Evolutionary conservation across 306 rosid genomes (phyloP).

Genomic region (Prosopis cineraria): DNA sequence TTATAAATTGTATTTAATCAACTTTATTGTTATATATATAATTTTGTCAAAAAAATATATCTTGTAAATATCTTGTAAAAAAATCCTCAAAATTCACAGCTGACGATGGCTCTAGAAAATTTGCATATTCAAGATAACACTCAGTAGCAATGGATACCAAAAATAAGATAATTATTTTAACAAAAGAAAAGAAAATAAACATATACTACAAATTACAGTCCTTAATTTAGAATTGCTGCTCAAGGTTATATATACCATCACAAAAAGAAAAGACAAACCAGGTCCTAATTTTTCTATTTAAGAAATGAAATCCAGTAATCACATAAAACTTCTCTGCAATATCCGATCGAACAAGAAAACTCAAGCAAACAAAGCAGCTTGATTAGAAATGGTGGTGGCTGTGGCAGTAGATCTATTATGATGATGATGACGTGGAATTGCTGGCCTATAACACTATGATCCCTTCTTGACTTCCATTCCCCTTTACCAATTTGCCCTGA

Average conservation of each 20-base stretch:
- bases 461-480: conserved; percentile 8
- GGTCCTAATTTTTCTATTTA: too few relatives aligned
- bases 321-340: background rate
- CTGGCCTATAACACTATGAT: conserved; percentile 19
- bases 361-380: conserved; percentile 40
- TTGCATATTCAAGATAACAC: too few relatives aligned
- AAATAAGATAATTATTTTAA: too few relatives aligned
- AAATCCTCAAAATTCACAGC: too few relatives aligned
- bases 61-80: too few relatives aligned
- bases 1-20: too few relatives aligned
- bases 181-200: too few relatives aligned
- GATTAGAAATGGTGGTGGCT: conserved; percentile 33
- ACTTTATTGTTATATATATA: too few relatives aligned
- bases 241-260: background rate
- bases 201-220: background rate
- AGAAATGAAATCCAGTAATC: background rate
- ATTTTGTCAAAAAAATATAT: too few relatives aligned
- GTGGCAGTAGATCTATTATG: conserved; percentile 35
- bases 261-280: too few relatives aligned
- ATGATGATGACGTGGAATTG: conserved; percentile 14
- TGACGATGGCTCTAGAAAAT: too few relatives aligned
- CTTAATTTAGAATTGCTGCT: background rate
- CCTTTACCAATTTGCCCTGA: conserved; percentile 1
- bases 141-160: too few relatives aligned
- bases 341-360: background rate